phyloP scores from a whole-genome alignment of 1,139 yeast species.

The Pneumocystis wakefieldiae region DNA sequence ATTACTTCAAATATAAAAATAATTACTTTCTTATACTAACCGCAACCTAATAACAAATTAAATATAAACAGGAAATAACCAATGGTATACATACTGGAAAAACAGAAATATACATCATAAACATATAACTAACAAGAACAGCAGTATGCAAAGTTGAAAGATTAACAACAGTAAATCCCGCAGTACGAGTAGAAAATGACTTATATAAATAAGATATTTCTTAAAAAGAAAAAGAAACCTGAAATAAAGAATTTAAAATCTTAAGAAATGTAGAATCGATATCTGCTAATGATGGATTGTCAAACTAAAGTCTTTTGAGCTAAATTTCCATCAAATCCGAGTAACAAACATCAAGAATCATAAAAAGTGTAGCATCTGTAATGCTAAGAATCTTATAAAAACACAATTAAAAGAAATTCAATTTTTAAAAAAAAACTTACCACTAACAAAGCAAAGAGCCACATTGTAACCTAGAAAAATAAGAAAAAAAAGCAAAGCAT shows the following conservation, averaged over 20 bases:
- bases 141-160: slow-evolving; percentile 66
- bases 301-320: background rate
- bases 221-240: background rate
- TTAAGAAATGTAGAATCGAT: slow-evolving; percentile 52
- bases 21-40: slow-evolving; percentile 1
- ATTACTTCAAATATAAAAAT: background rate
- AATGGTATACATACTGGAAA: slow-evolving; percentile 71
- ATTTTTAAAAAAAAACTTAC: slow-evolving; percentile 17
- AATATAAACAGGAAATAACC: background rate
- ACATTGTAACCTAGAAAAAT: slow-evolving; percentile 57
- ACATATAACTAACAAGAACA: slow-evolving; percentile 77
- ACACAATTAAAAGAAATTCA: background rate
- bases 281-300: slow-evolving; percentile 32
- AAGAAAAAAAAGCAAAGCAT: background rate
- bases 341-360: slow-evolving; percentile 55
- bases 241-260: slow-evolving; percentile 16
- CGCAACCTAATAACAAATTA: background rate
- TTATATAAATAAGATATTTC: slow-evolving; percentile 38
- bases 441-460: slow-evolving; percentile 65
- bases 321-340: slow-evolving; percentile 2
- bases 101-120: slow-evolving; percentile 96
- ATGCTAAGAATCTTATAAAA: slow-evolving; percentile 34
- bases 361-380: slow-evolving; percentile 63
- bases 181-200: slow-evolving; percentile 84
- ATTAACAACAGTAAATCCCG: slow-evolving; percentile 67